A percentile compares a stretch with the other conserved stretches of the same genome.
Conservation (phyloP, 768 basidiomycete genomes). For the Albatrellus ellisii region DNA sequence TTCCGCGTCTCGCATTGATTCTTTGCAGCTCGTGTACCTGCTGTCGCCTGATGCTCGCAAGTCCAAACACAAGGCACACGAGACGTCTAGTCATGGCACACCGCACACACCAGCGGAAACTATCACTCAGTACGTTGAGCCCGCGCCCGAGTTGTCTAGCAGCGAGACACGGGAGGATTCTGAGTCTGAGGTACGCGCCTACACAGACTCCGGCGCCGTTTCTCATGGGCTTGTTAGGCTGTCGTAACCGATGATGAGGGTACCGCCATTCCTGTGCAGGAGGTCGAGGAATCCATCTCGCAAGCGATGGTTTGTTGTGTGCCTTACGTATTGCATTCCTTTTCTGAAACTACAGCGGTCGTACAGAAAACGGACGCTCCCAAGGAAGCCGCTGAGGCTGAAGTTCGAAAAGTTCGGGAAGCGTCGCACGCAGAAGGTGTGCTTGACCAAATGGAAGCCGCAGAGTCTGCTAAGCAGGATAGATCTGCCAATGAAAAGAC, state of each 20-base stretch:
- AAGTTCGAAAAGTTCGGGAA: conserved; percentile 11
- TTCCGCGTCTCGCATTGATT: conserved; percentile 23
- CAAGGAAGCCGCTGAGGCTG: conserved; percentile 16
- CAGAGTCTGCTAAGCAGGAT: no score
- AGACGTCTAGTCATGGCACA: conserved; percentile 40
- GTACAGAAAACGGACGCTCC: conserved; percentile 15
- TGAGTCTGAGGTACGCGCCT: neutral
- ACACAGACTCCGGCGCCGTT: neutral
- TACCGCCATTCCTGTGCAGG: conserved; percentile 16
- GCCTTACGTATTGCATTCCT: neutral
- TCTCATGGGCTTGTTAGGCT: conserved; percentile 24
- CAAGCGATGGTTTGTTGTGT: conserved; percentile 14
- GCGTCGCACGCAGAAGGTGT: conserved; percentile 9
- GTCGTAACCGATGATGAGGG: conserved; percentile 22
- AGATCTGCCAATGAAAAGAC: no score
- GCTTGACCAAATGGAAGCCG: conserved; percentile 14
- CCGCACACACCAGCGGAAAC: conserved; percentile 36
- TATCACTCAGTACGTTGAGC: conserved; percentile 31
- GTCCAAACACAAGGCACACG: conserved; percentile 26
- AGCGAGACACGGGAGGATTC: no score
- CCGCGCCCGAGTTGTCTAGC: neutral
- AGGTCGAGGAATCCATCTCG: conserved; percentile 16
- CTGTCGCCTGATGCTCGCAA: conserved; percentile 11
- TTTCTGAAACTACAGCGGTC: neutral
- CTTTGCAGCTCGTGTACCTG: conserved; percentile 8